Evolutionary conservation across 441 rosid species (phyloP), one percentile per base, ranked within the genome.

Genomic region (Breynia disticha): DNA sequence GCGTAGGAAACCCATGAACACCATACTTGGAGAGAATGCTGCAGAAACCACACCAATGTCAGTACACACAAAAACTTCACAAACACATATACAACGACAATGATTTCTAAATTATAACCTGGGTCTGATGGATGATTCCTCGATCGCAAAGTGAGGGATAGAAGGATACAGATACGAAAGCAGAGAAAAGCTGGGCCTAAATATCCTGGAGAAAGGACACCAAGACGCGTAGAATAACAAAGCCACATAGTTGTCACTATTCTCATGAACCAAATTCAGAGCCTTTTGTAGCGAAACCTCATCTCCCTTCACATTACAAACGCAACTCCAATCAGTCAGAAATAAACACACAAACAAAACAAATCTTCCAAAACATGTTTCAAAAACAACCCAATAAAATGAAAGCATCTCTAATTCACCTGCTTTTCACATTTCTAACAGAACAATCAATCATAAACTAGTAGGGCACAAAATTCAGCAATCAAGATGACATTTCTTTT

Each of bases 1-100:
- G 82, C 0, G 86, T 77, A 7, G 98, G 98, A 62, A 88, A 88
- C 56, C 98, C 97, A 67, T 84, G 98, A 69, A 91, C 98, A 57
- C 95, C 95, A 64, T 83, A 84, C 73, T 86, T 88, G 0, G 96
- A 86, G 41, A 91, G 79, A 52, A 73, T 82, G 60, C 98, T 91
- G 82, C 83, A 73, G 51, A 55, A 64, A 65, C 21, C 48, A 59
- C 35, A 20, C 54, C 44, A 38, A 22, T 15, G 46, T 21, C n/a
- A n/a, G n/a, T 45, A 55, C 7, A 46, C 22, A 8, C 16, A 52
- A 56, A 61, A 19, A 53, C 10, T 11, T 20, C 16, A 16, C 3
- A 50, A 24, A 21, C 9, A 24, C 1, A 28, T 46, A 48, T 14
- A 46, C 47, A 38, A 24, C 15, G 39, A 46, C 4, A 49, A 57